These are phyloP conservation scores for Limtongia smithiae DNA, from an alignment of 805 yeast genomes.

Conservation along the genomic window DNA sequence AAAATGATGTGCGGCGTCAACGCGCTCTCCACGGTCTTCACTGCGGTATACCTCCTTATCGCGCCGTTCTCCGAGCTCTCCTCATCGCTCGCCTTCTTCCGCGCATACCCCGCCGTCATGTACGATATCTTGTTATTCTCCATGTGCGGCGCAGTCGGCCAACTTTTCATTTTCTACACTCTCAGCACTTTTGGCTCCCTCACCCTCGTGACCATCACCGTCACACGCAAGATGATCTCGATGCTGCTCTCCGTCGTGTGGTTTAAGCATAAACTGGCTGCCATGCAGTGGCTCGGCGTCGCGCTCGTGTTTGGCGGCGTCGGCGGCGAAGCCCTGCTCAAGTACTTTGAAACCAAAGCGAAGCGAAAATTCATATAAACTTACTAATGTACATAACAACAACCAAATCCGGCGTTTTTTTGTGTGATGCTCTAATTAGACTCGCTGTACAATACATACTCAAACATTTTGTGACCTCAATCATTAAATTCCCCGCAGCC, in stretches of 20 bases:
- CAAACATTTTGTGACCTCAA: too few species aligned
- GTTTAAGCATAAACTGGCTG: constrained; percentile 70
- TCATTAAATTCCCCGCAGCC: too few species aligned
- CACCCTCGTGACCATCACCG: constrained; percentile 85
- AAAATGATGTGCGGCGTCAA: constrained; percentile 78
- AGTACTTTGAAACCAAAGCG: constrained; percentile 17
- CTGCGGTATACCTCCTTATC: constrained; percentile 40
- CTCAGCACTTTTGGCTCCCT: constrained; percentile 82
- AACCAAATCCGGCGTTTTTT: too few species aligned
- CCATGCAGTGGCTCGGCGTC: constrained; percentile 76
- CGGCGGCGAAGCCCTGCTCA: constrained; percentile 62
- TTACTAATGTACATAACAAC: too few species aligned
- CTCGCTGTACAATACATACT: too few species aligned
- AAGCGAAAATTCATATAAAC: not conserved
- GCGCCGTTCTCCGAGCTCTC: constrained; percentile 49
- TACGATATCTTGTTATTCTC: constrained; percentile 64
- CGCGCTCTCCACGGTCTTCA: constrained; percentile 43
- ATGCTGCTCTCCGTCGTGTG: constrained; percentile 85
- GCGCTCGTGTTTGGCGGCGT: constrained; percentile 79
- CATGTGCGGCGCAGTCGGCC: constrained; percentile 84
- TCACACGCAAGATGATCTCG: constrained; percentile 92
- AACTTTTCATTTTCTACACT: constrained; percentile 84
- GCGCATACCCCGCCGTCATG: constrained; percentile 51
- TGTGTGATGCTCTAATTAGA: too few species aligned
- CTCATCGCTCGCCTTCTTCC: constrained; percentile 50